Evolutionary conservation across 805 yeast genomes (phyloP).

Genomic region (Candida incommunis): DNA sequence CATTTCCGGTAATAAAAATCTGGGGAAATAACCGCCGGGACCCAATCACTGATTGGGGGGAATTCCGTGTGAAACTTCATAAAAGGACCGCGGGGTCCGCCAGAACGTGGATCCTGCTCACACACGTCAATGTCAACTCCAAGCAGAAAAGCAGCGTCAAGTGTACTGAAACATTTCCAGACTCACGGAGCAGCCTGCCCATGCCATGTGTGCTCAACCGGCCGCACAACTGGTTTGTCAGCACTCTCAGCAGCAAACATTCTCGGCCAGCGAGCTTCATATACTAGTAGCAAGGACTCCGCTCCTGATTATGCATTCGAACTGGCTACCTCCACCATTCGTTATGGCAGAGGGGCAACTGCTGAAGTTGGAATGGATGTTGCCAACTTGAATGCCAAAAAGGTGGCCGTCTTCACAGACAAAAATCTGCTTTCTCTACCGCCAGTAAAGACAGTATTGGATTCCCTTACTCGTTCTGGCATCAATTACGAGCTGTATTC

Average conservation of each 20-base stretch:
- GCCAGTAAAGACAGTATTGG: conserved; percentile 20
- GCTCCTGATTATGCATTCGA: conserved; percentile 26
- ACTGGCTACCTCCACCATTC: conserved; percentile 25
- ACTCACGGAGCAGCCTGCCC: conserved; percentile 20
- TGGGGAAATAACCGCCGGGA: too few species aligned
- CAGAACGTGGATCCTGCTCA: too few species aligned
- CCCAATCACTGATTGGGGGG: too few species aligned
- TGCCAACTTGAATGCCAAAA: conserved; percentile 18
- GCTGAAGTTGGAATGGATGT: conserved; percentile 25
- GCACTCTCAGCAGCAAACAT: conserved; percentile 8
- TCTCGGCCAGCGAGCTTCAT: conserved; percentile 6
- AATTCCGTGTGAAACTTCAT: too few species aligned
- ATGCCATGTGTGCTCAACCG: conserved; percentile 20
- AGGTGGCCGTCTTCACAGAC: conserved; percentile 26
- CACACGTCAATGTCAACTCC: neutral
- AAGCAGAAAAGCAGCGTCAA: conserved; percentile 3
- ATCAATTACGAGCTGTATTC: conserved; percentile 21
- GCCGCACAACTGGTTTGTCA: conserved; percentile 4
- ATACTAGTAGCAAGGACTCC: conserved; percentile 2
- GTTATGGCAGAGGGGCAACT: conserved; percentile 27
- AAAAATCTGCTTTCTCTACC: conserved; percentile 15
- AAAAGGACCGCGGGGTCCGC: too few species aligned
- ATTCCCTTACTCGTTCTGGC: conserved; percentile 21
- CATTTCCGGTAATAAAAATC: too few species aligned
- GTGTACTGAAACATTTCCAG: conserved; percentile 13